A percentile compares a stretch with the other conserved stretches of the same genome.
These are phyloP conservation scores for Cordyceps cicadae DNA, from an alignment of 2,329 filamentous ascomycete genomes.

Conservation along the genomic window DNA sequence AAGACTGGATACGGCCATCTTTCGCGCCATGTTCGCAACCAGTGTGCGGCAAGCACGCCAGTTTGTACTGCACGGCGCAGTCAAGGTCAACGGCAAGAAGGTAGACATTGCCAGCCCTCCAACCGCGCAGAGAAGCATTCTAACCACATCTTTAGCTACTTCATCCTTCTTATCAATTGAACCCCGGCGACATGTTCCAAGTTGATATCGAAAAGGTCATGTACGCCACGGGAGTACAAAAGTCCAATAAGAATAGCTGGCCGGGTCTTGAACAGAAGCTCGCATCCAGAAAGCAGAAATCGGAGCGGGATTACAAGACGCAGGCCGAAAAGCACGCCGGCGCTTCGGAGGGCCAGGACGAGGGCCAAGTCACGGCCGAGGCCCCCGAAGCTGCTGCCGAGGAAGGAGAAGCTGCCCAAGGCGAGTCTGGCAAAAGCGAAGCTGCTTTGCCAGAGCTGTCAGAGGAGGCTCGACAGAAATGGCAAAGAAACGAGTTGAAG, in stretches of 20 bases:
- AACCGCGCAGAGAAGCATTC: background rate
- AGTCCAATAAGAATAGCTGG: constrained; percentile 32
- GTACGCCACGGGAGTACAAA: constrained; percentile 72
- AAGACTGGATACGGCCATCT: constrained; percentile 88
- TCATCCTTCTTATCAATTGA: constrained; percentile 86
- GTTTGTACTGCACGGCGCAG: constrained; percentile 85
- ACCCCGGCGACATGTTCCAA: constrained; percentile 97
- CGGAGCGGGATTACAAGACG: constrained; percentile 14
- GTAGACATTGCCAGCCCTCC: constrained; percentile 35
- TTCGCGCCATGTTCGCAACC: constrained; percentile 87
- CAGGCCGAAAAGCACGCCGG: constrained; percentile 12
- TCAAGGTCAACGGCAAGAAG: constrained; percentile 95
- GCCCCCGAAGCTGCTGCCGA: constrained; percentile 12
- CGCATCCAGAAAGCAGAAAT: constrained; percentile 20
- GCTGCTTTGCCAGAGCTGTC: constrained; percentile 4
- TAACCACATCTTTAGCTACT: constrained; percentile 56
- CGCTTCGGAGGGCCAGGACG: background rate
- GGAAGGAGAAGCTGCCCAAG: constrained; percentile 11
- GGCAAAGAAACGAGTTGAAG: background rate
- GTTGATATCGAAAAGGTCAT: constrained; percentile 85
- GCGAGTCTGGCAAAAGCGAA: constrained; percentile 12
- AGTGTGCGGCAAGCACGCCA: constrained; percentile 88
- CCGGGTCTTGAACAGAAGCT: constrained; percentile 20
- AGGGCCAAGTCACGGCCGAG: background rate
- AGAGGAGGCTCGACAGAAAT: background rate